Evolutionary conservation across 257 asterid species (phyloP).

Genomic region (Mentha longifolia): DNA sequence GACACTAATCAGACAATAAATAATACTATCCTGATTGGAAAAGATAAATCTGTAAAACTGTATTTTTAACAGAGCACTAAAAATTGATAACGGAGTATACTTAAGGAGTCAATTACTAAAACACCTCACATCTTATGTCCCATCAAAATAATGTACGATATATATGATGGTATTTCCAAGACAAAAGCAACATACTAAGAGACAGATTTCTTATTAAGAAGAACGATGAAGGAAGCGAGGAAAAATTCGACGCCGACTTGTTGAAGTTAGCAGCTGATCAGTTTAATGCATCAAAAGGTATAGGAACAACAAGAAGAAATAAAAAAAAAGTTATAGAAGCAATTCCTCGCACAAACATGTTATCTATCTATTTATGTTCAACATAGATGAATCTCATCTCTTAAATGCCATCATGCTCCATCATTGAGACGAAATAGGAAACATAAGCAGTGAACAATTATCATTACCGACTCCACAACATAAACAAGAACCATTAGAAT

Average conservation of each 20-base stretch:
- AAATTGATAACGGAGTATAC: slow-evolving; percentile 5
- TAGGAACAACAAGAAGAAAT: slow-evolving; percentile 6
- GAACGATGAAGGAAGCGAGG: slow-evolving; percentile 13
- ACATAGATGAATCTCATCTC: slow-evolving; percentile 6
- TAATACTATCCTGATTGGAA: slow-evolving; percentile 1
- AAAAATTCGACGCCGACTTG: background rate
- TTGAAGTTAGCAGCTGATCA: slow-evolving; percentile 15
- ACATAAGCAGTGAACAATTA: slow-evolving; percentile 21
- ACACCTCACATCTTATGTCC: background rate
- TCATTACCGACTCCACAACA: slow-evolving; percentile 90
- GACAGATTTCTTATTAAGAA: background rate
- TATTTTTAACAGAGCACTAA: background rate
- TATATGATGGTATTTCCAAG: slow-evolving; percentile 7
- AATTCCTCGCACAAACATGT: background rate
- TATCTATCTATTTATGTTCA: slow-evolving; percentile 1
- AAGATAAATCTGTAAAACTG: slow-evolving; percentile 18
- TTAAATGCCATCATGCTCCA: background rate
- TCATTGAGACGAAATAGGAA: slow-evolving; percentile 17
- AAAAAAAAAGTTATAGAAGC: background rate
- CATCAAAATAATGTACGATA: background rate
- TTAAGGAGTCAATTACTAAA: slow-evolving; percentile 3
- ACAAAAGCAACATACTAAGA: slow-evolving; percentile 8
- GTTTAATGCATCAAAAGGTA: background rate
- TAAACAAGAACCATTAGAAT: slow-evolving; percentile 98
- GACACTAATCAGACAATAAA: slow-evolving; percentile 14